A percentile compares a stretch with the other conserved stretches of the same genome.
phyloP scores from a whole-genome alignment of 1,284 basidiomycete genomes.

The Leccinum subspadiceum region DNA sequence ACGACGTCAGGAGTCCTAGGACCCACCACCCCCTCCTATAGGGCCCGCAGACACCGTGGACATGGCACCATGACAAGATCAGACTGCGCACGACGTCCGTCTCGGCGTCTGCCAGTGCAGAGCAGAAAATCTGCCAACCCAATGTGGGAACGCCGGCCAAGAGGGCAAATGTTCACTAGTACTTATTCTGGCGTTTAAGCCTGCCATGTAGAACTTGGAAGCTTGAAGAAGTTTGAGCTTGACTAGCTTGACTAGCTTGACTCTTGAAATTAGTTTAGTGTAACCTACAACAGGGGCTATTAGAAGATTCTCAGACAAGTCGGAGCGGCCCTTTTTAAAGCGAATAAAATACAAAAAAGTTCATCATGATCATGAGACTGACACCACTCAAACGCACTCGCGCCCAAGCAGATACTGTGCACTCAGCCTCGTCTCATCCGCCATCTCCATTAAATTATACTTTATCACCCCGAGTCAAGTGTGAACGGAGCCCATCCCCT shows the following conservation, averaged over 20 bases:
- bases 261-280: not conserved
- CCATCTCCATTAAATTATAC: not conserved
- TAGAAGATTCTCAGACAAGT: conserved; percentile 6
- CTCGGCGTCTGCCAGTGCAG: not conserved
- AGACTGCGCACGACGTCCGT: not conserved
- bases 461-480: conserved; percentile 13
- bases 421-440: too few relatives aligned
- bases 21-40: not conserved
- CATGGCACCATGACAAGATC: not conserved
- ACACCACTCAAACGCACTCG: conserved; percentile 19
- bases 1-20: not conserved
- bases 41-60: not conserved
- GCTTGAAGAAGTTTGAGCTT: not conserved
- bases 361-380: conserved; percentile 1
- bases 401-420: not conserved
- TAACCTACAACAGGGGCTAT: not conserved
- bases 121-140: not conserved
- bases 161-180: not conserved
- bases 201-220: too few relatives aligned
- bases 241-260: too few relatives aligned
- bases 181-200: not conserved
- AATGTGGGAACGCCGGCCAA: not conserved
- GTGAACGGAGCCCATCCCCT: conserved; percentile 24
- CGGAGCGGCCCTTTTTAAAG: too few relatives aligned
- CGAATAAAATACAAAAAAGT: not conserved